Percentiles rank a stretch among this genome's conserved stretches.
These are phyloP conservation scores for Mycena kentingensis DNA, from an alignment of 768 basidiomycete genomes.

Conservation along the genomic window DNA sequence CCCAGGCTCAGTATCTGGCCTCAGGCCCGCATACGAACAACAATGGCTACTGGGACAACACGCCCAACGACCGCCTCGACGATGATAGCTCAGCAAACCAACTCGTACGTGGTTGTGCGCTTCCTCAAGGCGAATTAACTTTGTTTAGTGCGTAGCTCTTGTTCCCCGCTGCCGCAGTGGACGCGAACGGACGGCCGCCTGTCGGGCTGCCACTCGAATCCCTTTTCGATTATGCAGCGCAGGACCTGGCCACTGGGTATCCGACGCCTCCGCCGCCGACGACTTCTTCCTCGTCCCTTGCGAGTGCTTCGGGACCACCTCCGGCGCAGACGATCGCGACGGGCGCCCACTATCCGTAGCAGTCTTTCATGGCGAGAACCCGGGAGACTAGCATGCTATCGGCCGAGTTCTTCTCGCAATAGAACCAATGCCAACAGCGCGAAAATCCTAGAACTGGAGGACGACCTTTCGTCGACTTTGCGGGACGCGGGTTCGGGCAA, in stretches of 20 bases:
- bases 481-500: too few species aligned
- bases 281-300: constrained; percentile 65
- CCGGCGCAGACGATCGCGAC: constrained; percentile 19
- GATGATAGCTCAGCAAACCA: constrained; percentile 56
- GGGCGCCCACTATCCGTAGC: constrained; percentile 45
- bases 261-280: constrained; percentile 74
- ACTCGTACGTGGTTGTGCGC: constrained; percentile 42
- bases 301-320: constrained; percentile 60
- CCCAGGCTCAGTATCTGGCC: too few species aligned
- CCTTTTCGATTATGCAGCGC: constrained; percentile 67
- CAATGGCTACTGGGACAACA: too few species aligned
- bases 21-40: too few species aligned
- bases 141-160: constrained; percentile 25
- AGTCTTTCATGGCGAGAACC: constrained; percentile 62
- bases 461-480: too few species aligned
- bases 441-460: too few species aligned
- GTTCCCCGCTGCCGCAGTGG: constrained; percentile 47
- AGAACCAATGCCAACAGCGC: too few species aligned
- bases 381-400: too few species aligned
- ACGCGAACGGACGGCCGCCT: constrained; percentile 39
- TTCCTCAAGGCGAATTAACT: constrained; percentile 25
- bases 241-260: constrained; percentile 62
- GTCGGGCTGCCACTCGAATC: constrained; percentile 54
- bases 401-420: too few species aligned
- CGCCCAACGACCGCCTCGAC: too few species aligned